Conservation (phyloP, 768 basidiomycete genomes). For the Hericium erinaceus region DNA sequence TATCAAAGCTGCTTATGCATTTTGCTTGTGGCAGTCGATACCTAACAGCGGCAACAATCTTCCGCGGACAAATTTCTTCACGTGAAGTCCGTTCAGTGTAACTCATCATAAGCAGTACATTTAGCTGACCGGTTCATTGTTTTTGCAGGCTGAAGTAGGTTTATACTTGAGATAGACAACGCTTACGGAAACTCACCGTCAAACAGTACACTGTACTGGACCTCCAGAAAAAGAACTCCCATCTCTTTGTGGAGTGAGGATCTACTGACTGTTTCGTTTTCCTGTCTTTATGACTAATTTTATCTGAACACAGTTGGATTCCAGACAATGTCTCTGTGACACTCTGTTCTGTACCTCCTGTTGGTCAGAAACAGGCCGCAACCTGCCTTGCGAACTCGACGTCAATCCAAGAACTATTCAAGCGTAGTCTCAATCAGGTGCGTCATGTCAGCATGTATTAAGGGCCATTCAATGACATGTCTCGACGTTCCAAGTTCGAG, state of each 20-base stretch:
- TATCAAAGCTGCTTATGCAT: neutral
- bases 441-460: conserved; percentile 8
- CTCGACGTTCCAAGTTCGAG: conserved; percentile 40
- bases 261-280: neutral
- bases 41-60: conserved; percentile 80
- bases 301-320: conserved; percentile 55
- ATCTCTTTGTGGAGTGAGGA: conserved; percentile 71
- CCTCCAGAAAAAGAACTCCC: conserved; percentile 67
- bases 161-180: conserved; percentile 1
- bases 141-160: conserved; percentile 21
- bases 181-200: conserved; percentile 4
- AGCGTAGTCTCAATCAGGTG: conserved; percentile 57
- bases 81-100: conserved; percentile 54
- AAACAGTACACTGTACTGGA: conserved; percentile 58
- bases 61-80: conserved; percentile 75
- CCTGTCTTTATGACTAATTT: neutral
- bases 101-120: conserved; percentile 19
- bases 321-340: conserved; percentile 86
- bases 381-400: conserved; percentile 73
- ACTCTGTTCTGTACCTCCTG: conserved; percentile 74
- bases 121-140: conserved; percentile 11
- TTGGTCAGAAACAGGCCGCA: conserved; percentile 67
- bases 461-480: neutral
- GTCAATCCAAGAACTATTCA: conserved; percentile 80
- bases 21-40: conserved; percentile 46